Base-by-base conservation (phyloP, 2,329 filamentous ascomycete species). In the Pseudofabraea citricarpa region DNA sequence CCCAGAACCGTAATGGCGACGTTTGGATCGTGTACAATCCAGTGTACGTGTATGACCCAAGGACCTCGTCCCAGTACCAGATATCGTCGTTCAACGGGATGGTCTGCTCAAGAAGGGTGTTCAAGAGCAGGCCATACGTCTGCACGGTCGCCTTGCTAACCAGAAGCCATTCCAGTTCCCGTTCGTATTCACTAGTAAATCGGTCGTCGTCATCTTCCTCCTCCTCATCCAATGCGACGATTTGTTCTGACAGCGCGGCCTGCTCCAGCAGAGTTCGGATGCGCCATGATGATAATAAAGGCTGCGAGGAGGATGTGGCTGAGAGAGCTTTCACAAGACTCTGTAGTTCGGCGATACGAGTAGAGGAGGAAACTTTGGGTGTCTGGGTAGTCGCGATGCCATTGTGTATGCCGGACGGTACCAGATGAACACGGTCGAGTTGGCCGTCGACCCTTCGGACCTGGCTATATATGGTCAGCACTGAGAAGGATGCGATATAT, bases 51-150 rank as follows among this genome's bases (percentile, higher is more conserved):
- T 88, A 84, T 1, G 88, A 94, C 8, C 80, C 79, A 22, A 95
- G 68, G 2, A 96, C 77, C 53, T 93, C 86, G 58, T 95, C 88
- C 93, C 93, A 98, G 63, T 97, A 97, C 81, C 85, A 90, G 19
- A 95, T 83, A 54, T 95, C 90, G 52, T 95, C 83, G 55, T 82
- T 87, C 15, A 98, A 66, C 0, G 85, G 84, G 9, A 91, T 81
- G 9, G 90, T 94, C 56, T 93, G 85, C 43, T 91, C 85, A 9
- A 96, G 67, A 3, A 97, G 74, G 0, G 79, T 81, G 54, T 83
- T 82, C 53, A 96, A 70, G 31, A 95, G 75, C 38, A 87, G 69
- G 4, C 91, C 91, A 58, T 95, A 94, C 1, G 85, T 83, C 59
- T 96, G 91, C n/a, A 90, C 81, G 0, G 90, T 87, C 4, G 90